Conservation (phyloP, 2,329 filamentous ascomycete species). For the Talaromyces sp. region DNA sequence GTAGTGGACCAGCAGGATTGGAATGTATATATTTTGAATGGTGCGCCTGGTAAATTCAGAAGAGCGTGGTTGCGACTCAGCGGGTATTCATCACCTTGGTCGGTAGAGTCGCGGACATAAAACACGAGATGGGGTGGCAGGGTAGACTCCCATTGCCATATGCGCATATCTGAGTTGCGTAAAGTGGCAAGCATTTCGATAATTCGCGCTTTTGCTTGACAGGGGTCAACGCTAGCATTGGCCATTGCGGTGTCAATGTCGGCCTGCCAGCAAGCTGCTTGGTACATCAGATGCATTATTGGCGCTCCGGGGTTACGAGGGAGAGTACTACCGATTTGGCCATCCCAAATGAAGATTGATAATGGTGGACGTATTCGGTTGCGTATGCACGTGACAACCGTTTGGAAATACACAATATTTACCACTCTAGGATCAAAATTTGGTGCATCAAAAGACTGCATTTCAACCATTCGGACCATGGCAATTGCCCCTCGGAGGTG, state of each 20-base stretch:
- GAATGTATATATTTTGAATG: neutral
- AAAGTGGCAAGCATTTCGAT: neutral
- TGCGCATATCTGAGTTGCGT: neutral
- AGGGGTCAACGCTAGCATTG: too few relatives aligned
- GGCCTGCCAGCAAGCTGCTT: neutral
- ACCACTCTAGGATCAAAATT: neutral
- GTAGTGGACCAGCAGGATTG: neutral
- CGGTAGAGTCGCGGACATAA: neutral
- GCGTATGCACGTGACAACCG: neutral
- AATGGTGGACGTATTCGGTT: neutral
- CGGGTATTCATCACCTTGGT: neutral
- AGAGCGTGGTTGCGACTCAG: neutral
- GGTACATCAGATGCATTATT: neutral
- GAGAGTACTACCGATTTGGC: neutral
- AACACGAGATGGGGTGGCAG: neutral
- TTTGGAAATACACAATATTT: conserved; percentile 9
- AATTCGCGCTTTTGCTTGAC: neutral
- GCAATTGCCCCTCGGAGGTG: conserved; percentile 6
- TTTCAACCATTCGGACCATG: neutral
- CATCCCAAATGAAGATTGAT: neutral
- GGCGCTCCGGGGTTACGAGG: neutral
- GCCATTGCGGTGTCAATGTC: conserved; percentile 1
- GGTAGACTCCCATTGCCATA: neutral
- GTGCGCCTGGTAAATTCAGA: neutral
- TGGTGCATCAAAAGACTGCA: neutral